Conservation (phyloP, 2,329 filamentous ascomycete genomes). For the Camptophora hylomeconis region DNA sequence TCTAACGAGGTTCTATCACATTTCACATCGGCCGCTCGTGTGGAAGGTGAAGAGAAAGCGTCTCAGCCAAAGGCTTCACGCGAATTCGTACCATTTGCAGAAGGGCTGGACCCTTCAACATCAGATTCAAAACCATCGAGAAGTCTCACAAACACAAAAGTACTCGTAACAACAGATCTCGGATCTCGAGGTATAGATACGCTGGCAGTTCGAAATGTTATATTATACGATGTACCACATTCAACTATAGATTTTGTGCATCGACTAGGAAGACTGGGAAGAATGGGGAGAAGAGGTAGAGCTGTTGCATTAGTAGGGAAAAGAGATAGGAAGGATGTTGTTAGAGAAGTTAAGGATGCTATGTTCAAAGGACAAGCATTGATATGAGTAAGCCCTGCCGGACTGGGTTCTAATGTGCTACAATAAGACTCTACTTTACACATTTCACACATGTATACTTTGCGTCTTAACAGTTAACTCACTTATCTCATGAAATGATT, state of each 20-base stretch:
- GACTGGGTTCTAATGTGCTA: no score
- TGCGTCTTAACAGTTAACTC: no score
- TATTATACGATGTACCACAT: slow-evolving; percentile 95
- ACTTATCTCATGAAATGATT: no score
- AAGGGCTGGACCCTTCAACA: slow-evolving; percentile 20
- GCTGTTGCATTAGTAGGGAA: slow-evolving; percentile 85
- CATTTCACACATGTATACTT: no score
- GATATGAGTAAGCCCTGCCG: no score
- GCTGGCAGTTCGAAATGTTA: slow-evolving; percentile 75
- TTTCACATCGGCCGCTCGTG: slow-evolving; percentile 45
- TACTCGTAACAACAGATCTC: slow-evolving; percentile 87
- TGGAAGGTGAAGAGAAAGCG: slow-evolving; percentile 11
- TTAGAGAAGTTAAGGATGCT: slow-evolving; percentile 79
- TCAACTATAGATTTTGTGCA: slow-evolving; percentile 98
- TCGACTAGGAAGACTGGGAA: slow-evolving; percentile 75
- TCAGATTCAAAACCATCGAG: slow-evolving; percentile 27
- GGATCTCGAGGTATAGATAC: slow-evolving; percentile 92
- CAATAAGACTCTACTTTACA: no score
- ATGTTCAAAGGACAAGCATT: slow-evolving; percentile 73
- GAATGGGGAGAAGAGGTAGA: slow-evolving; percentile 81
- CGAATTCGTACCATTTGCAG: slow-evolving; percentile 29
- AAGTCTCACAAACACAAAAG: slow-evolving; percentile 63
- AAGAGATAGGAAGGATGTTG: slow-evolving; percentile 77
- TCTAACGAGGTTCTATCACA: slow-evolving; percentile 62
- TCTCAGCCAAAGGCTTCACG: slow-evolving; percentile 11